Conservation (phyloP, 1,139 yeast genomes). For the Lodderomyces orthopsilosis region DNA sequence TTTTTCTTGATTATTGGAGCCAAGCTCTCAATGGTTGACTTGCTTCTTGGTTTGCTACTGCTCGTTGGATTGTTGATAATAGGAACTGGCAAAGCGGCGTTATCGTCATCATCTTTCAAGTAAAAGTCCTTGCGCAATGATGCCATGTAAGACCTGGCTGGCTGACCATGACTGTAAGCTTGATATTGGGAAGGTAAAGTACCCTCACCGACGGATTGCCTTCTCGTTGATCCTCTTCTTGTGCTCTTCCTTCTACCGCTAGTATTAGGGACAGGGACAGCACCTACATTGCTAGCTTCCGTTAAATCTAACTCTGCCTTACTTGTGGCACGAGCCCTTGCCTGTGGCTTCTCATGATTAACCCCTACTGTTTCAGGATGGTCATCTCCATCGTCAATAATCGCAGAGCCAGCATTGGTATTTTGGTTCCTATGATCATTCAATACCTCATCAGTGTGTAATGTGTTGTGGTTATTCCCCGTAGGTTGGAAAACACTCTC, state of each 20-base stretch:
- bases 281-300: neutral
- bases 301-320: neutral
- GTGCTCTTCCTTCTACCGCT: conserved; percentile 1
- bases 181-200: neutral
- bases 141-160: conserved; percentile 12
- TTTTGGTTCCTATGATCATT: conserved; percentile 55
- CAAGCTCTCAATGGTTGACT: conserved; percentile 27
- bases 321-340: neutral
- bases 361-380: conserved; percentile 1
- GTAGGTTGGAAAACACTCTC: conserved; percentile 42
- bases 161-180: conserved; percentile 2
- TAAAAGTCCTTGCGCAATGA: conserved; percentile 15
- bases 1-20: conserved; percentile 10
- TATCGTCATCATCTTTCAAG: conserved; percentile 12
- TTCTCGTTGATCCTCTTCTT: conserved; percentile 7
- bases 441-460: conserved; percentile 44
- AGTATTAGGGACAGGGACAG: neutral
- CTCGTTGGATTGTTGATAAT: conserved; percentile 1
- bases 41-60: conserved; percentile 14
- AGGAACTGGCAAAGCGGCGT: conserved; percentile 6
- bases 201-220: conserved; percentile 6
- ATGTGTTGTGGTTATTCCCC: conserved; percentile 22
- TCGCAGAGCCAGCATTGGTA: conserved; percentile 26
- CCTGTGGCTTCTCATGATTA: neutral
- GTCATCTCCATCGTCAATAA: conserved; percentile 9